Evolutionary conservation across 2,329 filamentous ascomycete genomes (phyloP), one percentile per base, ranked within the genome.

Genomic region (Monosporascus sp.): DNA sequence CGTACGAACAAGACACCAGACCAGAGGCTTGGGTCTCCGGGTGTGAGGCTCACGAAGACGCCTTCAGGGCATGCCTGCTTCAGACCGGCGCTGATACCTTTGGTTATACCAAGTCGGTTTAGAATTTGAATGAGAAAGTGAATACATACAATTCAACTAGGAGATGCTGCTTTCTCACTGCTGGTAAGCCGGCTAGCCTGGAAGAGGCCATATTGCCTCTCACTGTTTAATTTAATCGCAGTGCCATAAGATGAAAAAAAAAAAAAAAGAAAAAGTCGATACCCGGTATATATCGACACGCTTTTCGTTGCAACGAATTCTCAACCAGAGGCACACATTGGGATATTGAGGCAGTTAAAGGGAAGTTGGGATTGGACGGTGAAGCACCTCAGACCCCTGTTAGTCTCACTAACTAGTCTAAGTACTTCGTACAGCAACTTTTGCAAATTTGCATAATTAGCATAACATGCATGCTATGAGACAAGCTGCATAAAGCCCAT

Each of bases 1-100:
- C 91, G 88, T 57, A 96, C 85, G 68, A 97, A 97, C 28, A 97
- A 78, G 20, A 96, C 88, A n/a, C 91, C 92, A 35, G 86, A 87
- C 93, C 93, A 97, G 48, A 91, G 74, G 17, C 85, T 84, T 18
- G 89, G 84, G 66, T 96, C 87, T 24, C 88, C 88, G 0, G 90
- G 89, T 28, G 88, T 89, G 55, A 96, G 80, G 68, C 82, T 89
- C 71, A 97, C 82, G 72, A 94, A 97, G 57, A 97, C 80, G 51
- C 94, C 93, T 53, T 90, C 84, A 2, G 92, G 92, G 68, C 88
- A 91, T 55, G 87, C 85, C 73, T 89, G 83, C 70, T 88, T 91
- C 63, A 96, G 78, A 56, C 88, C 88, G 56, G 88, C 82, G 72
- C 91, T 96, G 71, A 26, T 26, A 50, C 44, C 51, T 38, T 46